phyloP scores from a whole-genome alignment of 805 yeast genomes.

The Candida ponderosae region DNA sequence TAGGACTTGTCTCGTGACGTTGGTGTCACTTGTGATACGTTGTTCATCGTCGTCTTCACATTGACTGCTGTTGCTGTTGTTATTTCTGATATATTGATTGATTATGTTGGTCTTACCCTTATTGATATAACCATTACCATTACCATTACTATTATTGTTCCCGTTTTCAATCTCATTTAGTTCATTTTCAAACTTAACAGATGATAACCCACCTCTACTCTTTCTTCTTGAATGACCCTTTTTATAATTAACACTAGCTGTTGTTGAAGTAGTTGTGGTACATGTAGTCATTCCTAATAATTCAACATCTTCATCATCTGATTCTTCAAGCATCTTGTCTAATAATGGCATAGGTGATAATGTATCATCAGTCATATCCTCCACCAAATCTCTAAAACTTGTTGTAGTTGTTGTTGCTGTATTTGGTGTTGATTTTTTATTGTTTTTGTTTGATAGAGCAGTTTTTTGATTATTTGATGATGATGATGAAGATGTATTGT shows the following conservation, averaged over 20 bases:
- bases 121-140: background rate
- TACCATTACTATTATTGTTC: background rate
- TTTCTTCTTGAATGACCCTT: conserved; percentile 19
- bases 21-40: no score
- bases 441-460: background rate
- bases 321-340: conserved; percentile 3
- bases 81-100: no score
- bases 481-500: no score
- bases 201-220: conserved; percentile 18
- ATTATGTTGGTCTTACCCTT: no score
- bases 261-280: background rate
- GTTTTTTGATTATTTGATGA: no score
- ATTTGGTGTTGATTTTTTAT: no score
- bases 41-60: no score
- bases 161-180: background rate
- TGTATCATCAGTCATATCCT: conserved; percentile 12
- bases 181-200: conserved; percentile 15
- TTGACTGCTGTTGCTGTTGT: no score
- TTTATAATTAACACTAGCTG: conserved; percentile 1
- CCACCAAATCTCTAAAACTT: conserved; percentile 12
- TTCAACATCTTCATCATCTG: conserved; percentile 2
- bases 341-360: background rate
- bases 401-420: background rate
- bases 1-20: no score
- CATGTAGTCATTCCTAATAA: conserved; percentile 1